Evolutionary conservation across 257 asterid genomes (phyloP).

Genomic region (Euphrasia confusa): DNA sequence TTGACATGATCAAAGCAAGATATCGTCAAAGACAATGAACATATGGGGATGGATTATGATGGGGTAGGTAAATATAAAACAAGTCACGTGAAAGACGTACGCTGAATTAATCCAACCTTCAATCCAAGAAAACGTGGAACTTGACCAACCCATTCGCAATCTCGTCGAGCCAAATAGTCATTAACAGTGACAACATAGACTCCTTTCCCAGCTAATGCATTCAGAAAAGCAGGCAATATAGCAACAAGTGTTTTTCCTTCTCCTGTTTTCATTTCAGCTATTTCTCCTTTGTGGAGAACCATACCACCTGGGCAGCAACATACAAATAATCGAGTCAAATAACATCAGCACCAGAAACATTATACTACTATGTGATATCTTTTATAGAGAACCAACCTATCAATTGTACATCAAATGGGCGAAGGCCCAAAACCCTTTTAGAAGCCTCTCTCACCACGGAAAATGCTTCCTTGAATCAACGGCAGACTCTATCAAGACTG

Average conservation of each 20-base stretch:
- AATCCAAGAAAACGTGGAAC: slow-evolving; percentile 96
- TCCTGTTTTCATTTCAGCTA: slow-evolving; percentile 98
- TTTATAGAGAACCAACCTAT: slow-evolving; percentile 46
- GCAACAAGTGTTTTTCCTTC: slow-evolving; percentile 99
- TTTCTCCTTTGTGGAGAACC: slow-evolving; percentile 98
- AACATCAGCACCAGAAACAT: background rate
- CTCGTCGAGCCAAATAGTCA: slow-evolving; percentile 95
- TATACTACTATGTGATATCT: background rate
- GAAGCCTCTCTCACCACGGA: slow-evolving; percentile 95
- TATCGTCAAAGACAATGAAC: slow-evolving; percentile 10
- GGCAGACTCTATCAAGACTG: background rate
- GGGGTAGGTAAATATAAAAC: slow-evolving; percentile 4
- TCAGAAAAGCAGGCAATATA: slow-evolving; percentile 84
- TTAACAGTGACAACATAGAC: slow-evolving; percentile 93
- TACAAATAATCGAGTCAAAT: slow-evolving; percentile 15
- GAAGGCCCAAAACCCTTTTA: slow-evolving; percentile 91
- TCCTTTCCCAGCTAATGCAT: slow-evolving; percentile 89
- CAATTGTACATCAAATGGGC: slow-evolving; percentile 94
- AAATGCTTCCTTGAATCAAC: slow-evolving; percentile 78
- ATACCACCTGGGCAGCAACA: slow-evolving; percentile 56
- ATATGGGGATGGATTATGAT: background rate
- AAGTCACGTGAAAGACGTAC: slow-evolving; percentile 49
- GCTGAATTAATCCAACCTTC: slow-evolving; percentile 98
- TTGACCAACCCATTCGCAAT: slow-evolving; percentile 99
- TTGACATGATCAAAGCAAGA: slow-evolving; percentile 1